Percentiles rank a stretch among this genome's conserved stretches.
Conservation (phyloP, 164 flowering plant genomes). For the Taxillus chinensis region DNA sequence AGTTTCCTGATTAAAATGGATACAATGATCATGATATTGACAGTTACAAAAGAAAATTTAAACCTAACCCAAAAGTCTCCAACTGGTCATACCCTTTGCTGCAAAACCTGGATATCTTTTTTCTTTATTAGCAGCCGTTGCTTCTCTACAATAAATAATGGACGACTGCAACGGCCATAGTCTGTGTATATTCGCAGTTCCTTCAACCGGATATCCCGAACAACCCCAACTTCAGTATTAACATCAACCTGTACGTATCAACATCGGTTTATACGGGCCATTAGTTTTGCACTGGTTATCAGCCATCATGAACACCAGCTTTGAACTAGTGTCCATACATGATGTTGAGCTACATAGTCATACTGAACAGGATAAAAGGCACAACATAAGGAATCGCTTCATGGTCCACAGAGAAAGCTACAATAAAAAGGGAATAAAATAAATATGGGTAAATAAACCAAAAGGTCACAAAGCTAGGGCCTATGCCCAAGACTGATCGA, state of each 20-base stretch:
- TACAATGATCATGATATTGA: no score
- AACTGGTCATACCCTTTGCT: slow-evolving; percentile 57
- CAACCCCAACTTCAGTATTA: slow-evolving; percentile 97
- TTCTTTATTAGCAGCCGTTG: slow-evolving; percentile 85
- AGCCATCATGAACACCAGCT: neutral
- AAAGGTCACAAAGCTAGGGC: no score
- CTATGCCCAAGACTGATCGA: no score
- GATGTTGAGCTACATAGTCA: no score
- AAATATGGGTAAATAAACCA: no score
- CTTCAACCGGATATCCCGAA: slow-evolving; percentile 81
- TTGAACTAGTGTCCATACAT: no score
- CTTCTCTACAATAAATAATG: slow-evolving; percentile 90
- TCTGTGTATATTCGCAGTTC: slow-evolving; percentile 93
- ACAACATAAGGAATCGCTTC: no score
- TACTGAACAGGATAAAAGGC: no score
- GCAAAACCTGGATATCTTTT: slow-evolving; percentile 70
- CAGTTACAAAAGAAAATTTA: neutral
- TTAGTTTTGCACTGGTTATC: neutral
- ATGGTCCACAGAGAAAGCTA: no score
- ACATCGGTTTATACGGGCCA: neutral
- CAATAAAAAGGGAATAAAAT: no score
- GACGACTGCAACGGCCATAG: slow-evolving; percentile 99
- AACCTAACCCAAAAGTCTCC: neutral
- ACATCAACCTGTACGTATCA: slow-evolving; percentile 73
- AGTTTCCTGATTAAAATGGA: slow-evolving; percentile 40